Base-by-base conservation (phyloP, 129 eudicot species). In the Rutidosis leptorrhynchoides region DNA sequence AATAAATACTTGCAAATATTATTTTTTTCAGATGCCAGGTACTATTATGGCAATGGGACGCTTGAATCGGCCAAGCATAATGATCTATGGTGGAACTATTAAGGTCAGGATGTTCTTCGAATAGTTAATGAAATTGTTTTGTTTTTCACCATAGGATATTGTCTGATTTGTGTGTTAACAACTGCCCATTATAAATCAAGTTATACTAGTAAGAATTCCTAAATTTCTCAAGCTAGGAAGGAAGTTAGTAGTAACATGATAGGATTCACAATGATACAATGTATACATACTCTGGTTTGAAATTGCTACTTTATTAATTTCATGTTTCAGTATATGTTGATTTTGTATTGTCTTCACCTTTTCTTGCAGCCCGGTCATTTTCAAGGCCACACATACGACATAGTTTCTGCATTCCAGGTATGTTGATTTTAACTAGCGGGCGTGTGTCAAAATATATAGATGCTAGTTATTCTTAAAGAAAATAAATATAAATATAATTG, bases 1-100 rank as follows among this genome's bases (percentile, higher is more conserved):
- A 54, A 65, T 27, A 65, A 19, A 56, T 56, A 25, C 35, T 26
- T 37, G 45, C 67, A 68, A 75, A 62, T 28, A 11, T 5, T 74
- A 43, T 63, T 45, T 12, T 40, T 40, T 40, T 40, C 86, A 94
- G 99, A 94, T 94, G 99, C 99, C 99, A 64, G 99, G 99, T 64
- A 94, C 99, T 0, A 94, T 94, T 22, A 94, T 94, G 99, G 99
- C 99, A 62, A 94, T 94, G 99, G 99, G 97, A 29, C 93, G 99
- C 59, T 77, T 94, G 68, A 94, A 94, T 61, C 81, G 99, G 52
- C 99, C 99, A 60, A 78, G 99, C 73, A 94, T 94, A 49, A 94
- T 94, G 99, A 77, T 94, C 9, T 94, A 94, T 21, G 99, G 99
- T 77, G 99, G 99, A 68, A 94, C 99, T 19, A 94, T 94, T 65